Base-by-base conservation (phyloP, 1,139 yeast species). In the Scheffersomyces stambukii region DNA sequence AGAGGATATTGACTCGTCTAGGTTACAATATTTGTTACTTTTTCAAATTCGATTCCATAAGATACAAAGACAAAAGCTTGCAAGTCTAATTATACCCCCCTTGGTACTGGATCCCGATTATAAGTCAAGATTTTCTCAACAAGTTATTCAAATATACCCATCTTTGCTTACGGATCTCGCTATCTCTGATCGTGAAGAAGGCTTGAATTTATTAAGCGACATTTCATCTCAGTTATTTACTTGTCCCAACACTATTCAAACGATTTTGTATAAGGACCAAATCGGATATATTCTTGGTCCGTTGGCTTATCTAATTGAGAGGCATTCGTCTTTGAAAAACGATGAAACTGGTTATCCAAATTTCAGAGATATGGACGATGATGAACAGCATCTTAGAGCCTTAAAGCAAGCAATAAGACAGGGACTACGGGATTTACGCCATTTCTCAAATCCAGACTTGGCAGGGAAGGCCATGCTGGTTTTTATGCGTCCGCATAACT, bases 181-280 rank as follows among this genome's bases (percentile, higher is more conserved):
- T 4, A 48, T 54, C 12, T 50, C 69, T 16, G 93, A 82, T 45
- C 60, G 89, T 34, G 91, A 82, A 48, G 83, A 81, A 37, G 74
- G 70, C 36, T 52, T 77, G 21, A 74, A 75, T 25, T 57, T 75
- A 4, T 40, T 79, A 27, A 52, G 61, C 19, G 79, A 79, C 27
- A 66, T 79, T 21, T 58, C 79, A 6, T 63, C 75, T 3, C 93
- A 82, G 43, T 54, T 81, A 11, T 76, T 77, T 48, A 76, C 83
- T 0, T 77, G 84, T 41, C 84, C 84, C 1, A 67, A 71, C 6
- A 72, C 77, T 19, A 69, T 77, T 1, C 53, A 60, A 28, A 49
- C 45, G 23, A 56, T 75, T 7, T 53, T 77, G 21, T 47, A 58
- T 4, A 39, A 55, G 2, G 60, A 61, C 0, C 46, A 55, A 8